Base-by-base conservation (phyloP, 2,329 filamentous ascomycete species). In the Sclerotinia sclerotiorum region DNA sequence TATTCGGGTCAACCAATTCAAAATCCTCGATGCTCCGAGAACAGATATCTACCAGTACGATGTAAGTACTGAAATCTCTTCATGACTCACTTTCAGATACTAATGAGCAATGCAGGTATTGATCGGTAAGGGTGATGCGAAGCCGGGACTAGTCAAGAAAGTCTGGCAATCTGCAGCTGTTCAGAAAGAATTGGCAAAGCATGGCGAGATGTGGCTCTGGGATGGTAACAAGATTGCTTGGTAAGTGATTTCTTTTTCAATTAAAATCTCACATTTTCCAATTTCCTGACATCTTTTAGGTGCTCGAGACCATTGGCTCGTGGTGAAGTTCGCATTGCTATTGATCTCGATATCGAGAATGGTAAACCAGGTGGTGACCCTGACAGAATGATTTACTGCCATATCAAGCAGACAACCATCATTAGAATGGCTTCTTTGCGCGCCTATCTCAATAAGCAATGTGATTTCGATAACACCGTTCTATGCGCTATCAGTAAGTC, bases 161-260 rank as follows among this genome's bases (percentile, higher is more conserved):
- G 85, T 93, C 39, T 97, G 93, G 92, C 80, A 86, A 1, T 90
- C 89, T 0, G 81, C 84, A 1, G 79, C 80, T 0, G 83, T 93
- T 8, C 85, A 90, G 77, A 70, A 79, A 0, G 79, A 80, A 3
- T 80, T 94, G 1, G 80, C 82, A 2, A 79, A 81, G 2, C 81
- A 82, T 69, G 81, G 79, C 6, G 60, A 75, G 73, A 54, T 65
- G 1, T 93, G 90, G 85, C 85, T 97, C 68, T 93, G 88, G 74
- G 93, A 98, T 80, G 92, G 92, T 39, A 89, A 90, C 75, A 92
- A 90, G 78, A 84, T 99, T 58, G 94, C 93, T 21, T 99, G 95
- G 94, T 91, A 81, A 74, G 81, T 78, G 19, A 24, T 58, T 24
- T 70, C 70, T 70, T 42, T 51, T 68, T 49, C 13, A 39, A 15